Evolutionary conservation across 2,329 filamentous ascomycete species (phyloP).

Genomic region (Pseudogymnoascus sp.): DNA sequence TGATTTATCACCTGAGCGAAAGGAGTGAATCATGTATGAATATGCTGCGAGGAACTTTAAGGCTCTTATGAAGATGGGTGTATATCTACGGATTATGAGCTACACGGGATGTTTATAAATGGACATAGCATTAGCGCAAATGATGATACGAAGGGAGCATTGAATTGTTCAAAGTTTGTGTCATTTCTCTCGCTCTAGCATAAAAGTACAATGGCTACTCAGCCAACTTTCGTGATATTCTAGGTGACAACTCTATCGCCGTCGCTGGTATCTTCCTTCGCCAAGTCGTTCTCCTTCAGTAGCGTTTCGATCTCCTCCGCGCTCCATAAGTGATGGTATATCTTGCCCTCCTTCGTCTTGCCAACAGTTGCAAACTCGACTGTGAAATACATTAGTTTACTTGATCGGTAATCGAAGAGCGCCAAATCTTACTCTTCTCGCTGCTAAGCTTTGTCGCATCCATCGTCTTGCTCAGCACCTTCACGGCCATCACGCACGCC

Average conservation of each 20-base stretch:
- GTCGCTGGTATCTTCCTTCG: slow-evolving; percentile 60
- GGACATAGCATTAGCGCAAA: neutral
- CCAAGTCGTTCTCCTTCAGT: slow-evolving; percentile 90
- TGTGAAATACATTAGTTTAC: slow-evolving; percentile 35
- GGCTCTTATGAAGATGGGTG: neutral
- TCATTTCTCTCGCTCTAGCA: slow-evolving; percentile 11
- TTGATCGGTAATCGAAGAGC: neutral
- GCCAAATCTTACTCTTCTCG: slow-evolving; percentile 77
- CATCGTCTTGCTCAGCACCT: slow-evolving; percentile 99
- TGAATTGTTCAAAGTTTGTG: neutral
- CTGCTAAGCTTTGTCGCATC: slow-evolving; percentile 97
- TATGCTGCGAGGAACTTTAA: neutral
- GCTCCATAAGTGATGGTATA: slow-evolving; percentile 96
- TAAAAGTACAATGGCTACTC: slow-evolving; percentile 9
- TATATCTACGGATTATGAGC: neutral
- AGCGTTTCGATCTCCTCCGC: slow-evolving; percentile 93
- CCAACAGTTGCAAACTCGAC: slow-evolving; percentile 98
- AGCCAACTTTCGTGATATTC: slow-evolving; percentile 5
- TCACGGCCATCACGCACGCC: slow-evolving; percentile 94
- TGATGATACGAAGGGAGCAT: neutral
- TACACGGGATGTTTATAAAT: neutral
- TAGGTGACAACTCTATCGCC: slow-evolving; percentile 8
- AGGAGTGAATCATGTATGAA: neutral
- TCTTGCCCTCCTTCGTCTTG: slow-evolving; percentile 88
- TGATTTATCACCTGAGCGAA: neutral